These are phyloP conservation scores for Gastrolobium villosum DNA, from an alignment of 306 rosid genomes.

Conservation along the genomic window DNA sequence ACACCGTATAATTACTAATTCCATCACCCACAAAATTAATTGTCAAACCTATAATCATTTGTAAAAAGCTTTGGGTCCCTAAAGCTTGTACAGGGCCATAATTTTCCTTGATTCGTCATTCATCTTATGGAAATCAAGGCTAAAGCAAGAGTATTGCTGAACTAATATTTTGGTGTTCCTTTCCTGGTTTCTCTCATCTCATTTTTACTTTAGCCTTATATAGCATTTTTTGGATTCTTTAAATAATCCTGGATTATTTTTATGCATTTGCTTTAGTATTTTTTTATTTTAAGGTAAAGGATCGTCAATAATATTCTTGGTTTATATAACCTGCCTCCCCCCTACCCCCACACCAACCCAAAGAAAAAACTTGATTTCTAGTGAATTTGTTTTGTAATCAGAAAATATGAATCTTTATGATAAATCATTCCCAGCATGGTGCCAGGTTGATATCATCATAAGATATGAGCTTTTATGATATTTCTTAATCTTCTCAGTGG, in stretches of 20 bases:
- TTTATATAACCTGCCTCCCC: neutral
- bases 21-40: slow-evolving; percentile 5
- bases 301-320: neutral
- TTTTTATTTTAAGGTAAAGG: neutral
- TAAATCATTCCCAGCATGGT: slow-evolving; percentile 8
- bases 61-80: neutral
- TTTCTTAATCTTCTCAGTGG: slow-evolving; percentile 35
- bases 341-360: neutral
- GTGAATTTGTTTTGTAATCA: neutral
- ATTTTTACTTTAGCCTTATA: neutral
- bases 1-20: neutral
- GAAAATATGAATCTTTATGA: neutral
- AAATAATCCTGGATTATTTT: neutral
- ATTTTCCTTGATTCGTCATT: neutral
- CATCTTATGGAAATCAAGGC: slow-evolving; percentile 12
- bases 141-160: slow-evolving; percentile 24
- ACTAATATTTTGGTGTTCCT: slow-evolving; percentile 35
- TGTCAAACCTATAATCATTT: neutral
- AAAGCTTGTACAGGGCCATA: slow-evolving; percentile 11
- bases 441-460: slow-evolving; percentile 17
- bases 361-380: neutral
- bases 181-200: slow-evolving; percentile 8
- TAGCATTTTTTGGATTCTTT: neutral
- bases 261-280: neutral
- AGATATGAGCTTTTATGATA: slow-evolving; percentile 21